Conservation (phyloP, 225 moss, liverwort and hornwort genomes). For the Sphagnum contortum region DNA sequence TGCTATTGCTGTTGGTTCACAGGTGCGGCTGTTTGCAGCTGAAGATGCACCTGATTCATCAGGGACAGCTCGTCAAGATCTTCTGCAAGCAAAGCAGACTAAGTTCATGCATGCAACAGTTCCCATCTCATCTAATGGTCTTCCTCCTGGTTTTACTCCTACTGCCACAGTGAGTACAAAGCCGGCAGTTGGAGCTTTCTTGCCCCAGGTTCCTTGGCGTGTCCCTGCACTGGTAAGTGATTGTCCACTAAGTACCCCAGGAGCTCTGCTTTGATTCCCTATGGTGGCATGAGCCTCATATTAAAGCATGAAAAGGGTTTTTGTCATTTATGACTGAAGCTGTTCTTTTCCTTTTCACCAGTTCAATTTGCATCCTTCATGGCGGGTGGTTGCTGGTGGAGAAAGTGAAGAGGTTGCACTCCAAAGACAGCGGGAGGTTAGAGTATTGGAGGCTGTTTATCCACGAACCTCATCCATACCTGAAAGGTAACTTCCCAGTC, state of each 20-base stretch:
- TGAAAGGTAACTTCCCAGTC: conserved; percentile 39
- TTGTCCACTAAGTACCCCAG: too few species aligned
- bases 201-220: conserved; percentile 68
- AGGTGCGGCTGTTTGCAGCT: conserved; percentile 86
- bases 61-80: conserved; percentile 54
- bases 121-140: conserved; percentile 35
- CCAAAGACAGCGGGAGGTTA: conserved; percentile 73
- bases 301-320: too few species aligned
- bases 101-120: conserved; percentile 74
- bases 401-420: conserved; percentile 55
- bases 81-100: conserved; percentile 71
- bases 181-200: conserved; percentile 42
- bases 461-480: conserved; percentile 94
- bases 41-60: conserved; percentile 79
- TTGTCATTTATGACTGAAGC: too few species aligned
- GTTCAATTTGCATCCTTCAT: conserved; percentile 57
- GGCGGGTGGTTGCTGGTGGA: conserved; percentile 82
- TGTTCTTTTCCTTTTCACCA: conserved; percentile 8
- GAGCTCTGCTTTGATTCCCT: too few species aligned
- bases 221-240: conserved; percentile 57
- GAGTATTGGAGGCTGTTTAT: conserved; percentile 91
- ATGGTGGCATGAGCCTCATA: too few species aligned
- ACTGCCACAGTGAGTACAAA: conserved; percentile 34
- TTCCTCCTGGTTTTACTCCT: conserved; percentile 79
- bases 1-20: conserved; percentile 4